These are phyloP conservation scores for Domatiomyces catenatus DNA, from an alignment of 2,329 filamentous ascomycete species.

Conservation along the genomic window DNA sequence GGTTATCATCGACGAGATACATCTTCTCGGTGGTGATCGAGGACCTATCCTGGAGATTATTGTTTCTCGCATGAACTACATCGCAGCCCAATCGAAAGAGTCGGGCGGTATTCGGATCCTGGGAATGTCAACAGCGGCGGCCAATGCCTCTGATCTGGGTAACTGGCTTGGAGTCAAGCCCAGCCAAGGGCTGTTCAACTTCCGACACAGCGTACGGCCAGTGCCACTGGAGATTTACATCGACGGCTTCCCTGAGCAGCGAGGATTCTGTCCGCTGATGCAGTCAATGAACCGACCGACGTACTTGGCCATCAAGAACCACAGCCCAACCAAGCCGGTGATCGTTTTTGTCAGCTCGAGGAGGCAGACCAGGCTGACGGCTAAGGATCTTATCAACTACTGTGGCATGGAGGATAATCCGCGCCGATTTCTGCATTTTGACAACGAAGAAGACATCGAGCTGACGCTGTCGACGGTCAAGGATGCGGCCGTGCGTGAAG, in stretches of 20 bases:
- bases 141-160: slow-evolving; percentile 81
- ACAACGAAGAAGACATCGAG: slow-evolving; percentile 76
- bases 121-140: slow-evolving; percentile 98
- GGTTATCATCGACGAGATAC: slow-evolving; percentile 97
- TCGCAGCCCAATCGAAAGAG: slow-evolving; percentile 71
- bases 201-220: slow-evolving; percentile 87
- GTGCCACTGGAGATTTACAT: slow-evolving; percentile 95
- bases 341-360: slow-evolving; percentile 97
- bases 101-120: slow-evolving; percentile 79
- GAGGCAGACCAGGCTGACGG: slow-evolving; percentile 83
- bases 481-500: slow-evolving; percentile 80
- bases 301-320: slow-evolving; percentile 88
- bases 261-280: slow-evolving; percentile 95
- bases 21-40: slow-evolving; percentile 87
- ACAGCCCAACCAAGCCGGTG: slow-evolving; percentile 90
- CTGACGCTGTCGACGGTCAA: slow-evolving; percentile 80
- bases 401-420: slow-evolving; percentile 98
- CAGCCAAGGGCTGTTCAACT: slow-evolving; percentile 61
- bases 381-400: slow-evolving; percentile 90
- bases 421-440: slow-evolving; percentile 76
- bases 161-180: slow-evolving; percentile 98
- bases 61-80: slow-evolving; percentile 89
- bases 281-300: slow-evolving; percentile 98
- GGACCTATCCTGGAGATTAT: slow-evolving; percentile 98
- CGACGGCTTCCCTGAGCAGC: slow-evolving; percentile 87